phyloP scores from a whole-genome alignment of 2,329 filamentous ascomycete species.

The Ilyonectria mors-panacis region DNA sequence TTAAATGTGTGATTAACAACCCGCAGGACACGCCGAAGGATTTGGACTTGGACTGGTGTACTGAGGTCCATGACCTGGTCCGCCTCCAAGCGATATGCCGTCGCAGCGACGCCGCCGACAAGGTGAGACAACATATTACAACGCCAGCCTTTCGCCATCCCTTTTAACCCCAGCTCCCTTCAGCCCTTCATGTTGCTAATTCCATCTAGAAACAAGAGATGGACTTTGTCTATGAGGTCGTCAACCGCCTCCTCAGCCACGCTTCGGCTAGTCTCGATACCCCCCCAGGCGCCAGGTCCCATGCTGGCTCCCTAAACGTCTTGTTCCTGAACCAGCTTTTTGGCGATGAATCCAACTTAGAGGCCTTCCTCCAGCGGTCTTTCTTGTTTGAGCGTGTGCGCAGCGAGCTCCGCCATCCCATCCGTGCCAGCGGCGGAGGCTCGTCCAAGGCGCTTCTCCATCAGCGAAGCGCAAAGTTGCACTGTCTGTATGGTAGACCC shows the following conservation, averaged over 20 bases:
- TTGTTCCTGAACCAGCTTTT: constrained; percentile 62
- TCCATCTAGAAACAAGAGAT: constrained; percentile 58
- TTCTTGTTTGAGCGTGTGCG: constrained; percentile 73
- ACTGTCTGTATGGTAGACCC: constrained; percentile 78
- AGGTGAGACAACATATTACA: constrained; percentile 53
- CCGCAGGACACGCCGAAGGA: constrained; percentile 53
- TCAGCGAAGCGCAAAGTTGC: constrained; percentile 79
- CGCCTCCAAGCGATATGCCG: constrained; percentile 61
- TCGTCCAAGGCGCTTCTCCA: constrained; percentile 52
- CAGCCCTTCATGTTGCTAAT: neutral
- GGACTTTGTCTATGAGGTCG: constrained; percentile 62
- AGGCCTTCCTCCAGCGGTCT: constrained; percentile 75
- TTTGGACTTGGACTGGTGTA: constrained; percentile 58
- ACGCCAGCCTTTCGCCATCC: neutral
- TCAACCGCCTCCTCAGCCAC: constrained; percentile 62
- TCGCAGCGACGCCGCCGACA: constrained; percentile 50
- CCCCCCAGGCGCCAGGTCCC: constrained; percentile 53
- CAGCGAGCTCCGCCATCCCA: constrained; percentile 48
- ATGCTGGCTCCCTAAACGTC: constrained; percentile 64
- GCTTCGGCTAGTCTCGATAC: constrained; percentile 54
- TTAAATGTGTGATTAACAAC: neutral
- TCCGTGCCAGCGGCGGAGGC: constrained; percentile 49
- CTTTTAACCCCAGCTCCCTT: neutral
- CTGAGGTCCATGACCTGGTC: constrained; percentile 60
- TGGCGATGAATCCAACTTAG: constrained; percentile 64